phyloP scores from a whole-genome alignment of 768 basidiomycete species.

The Tulasnella sp. region DNA sequence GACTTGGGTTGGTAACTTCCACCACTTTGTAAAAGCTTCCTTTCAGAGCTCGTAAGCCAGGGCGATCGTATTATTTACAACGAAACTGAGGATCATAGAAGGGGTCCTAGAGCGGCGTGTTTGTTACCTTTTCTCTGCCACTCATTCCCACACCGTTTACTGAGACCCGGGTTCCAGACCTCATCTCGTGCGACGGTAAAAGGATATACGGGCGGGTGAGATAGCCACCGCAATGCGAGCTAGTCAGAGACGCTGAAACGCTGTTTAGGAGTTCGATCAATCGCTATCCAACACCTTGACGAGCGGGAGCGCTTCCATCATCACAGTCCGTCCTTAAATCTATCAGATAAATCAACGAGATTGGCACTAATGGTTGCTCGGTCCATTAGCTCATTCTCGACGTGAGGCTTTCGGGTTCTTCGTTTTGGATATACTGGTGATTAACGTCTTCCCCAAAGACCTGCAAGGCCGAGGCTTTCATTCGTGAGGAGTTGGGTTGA shows the following conservation, averaged over 20 bases:
- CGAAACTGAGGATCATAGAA: background rate
- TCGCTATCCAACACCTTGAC: background rate
- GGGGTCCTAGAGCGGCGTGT: background rate
- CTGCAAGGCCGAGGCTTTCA: background rate
- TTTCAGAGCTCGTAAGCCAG: background rate
- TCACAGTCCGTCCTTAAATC: background rate
- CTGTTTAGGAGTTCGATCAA: background rate
- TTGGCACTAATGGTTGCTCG: background rate
- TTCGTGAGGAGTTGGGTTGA: background rate
- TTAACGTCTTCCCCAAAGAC: background rate
- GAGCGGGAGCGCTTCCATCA: background rate
- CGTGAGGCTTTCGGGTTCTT: background rate
- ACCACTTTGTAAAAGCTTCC: background rate
- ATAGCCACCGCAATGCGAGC: too few species aligned
- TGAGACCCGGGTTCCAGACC: background rate
- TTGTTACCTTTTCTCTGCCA: background rate
- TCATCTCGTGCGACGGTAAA: background rate
- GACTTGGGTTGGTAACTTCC: background rate
- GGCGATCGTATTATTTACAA: too few species aligned
- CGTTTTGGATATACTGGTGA: too few species aligned
- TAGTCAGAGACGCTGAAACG: background rate
- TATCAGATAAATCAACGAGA: background rate
- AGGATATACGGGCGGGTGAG: background rate
- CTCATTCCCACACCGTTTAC: background rate
- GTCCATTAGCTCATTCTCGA: background rate